Evolutionary conservation across 331 rosid genomes (phyloP).

Genomic region (Prunus yedoensis): DNA sequence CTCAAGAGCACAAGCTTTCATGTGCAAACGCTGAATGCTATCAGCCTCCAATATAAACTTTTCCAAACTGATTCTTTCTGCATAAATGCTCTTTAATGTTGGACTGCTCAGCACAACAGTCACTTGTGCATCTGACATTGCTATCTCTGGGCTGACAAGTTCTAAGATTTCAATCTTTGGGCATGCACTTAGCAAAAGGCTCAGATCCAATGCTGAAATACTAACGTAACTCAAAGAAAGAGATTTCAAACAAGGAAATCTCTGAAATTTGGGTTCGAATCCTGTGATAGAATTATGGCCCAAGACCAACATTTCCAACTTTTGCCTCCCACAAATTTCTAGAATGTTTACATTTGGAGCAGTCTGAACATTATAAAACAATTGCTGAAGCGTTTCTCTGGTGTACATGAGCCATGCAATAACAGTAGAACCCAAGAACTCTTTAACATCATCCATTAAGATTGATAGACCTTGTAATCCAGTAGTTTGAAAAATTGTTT

Average conservation of each 20-base stretch:
- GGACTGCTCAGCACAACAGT: constrained; percentile 42
- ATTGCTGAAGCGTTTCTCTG: constrained; percentile 33
- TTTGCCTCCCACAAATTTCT: constrained; percentile 51
- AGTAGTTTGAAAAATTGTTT: constrained; percentile 47
- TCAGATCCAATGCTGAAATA: constrained; percentile 50
- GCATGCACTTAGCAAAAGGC: constrained; percentile 42
- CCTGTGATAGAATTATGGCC: constrained; percentile 48
- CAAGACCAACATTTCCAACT: constrained; percentile 37
- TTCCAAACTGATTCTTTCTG: constrained; percentile 45
- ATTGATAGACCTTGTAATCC: constrained; percentile 40
- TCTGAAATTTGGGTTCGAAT: constrained; percentile 46
- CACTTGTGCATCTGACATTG: constrained; percentile 53
- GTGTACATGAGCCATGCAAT: constrained; percentile 57
- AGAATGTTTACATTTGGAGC: constrained; percentile 42
- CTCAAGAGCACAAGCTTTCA: constrained; percentile 52
- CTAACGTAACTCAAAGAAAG: constrained; percentile 42
- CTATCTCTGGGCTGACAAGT: constrained; percentile 50
- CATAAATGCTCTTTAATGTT: constrained; percentile 42
- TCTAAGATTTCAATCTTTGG: constrained; percentile 40
- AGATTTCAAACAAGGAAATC: constrained; percentile 48
- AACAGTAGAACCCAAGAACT: constrained; percentile 42
- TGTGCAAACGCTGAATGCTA: constrained; percentile 41
- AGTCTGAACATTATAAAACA: constrained; percentile 45
- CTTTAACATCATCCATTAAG: constrained; percentile 47
- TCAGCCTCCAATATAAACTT: constrained; percentile 54